A percentile compares a stretch with the other conserved stretches of the same genome.
These are phyloP conservation scores for Biscogniauxia marginata DNA, from an alignment of 2,329 filamentous ascomycete species.

Conservation along the genomic window DNA sequence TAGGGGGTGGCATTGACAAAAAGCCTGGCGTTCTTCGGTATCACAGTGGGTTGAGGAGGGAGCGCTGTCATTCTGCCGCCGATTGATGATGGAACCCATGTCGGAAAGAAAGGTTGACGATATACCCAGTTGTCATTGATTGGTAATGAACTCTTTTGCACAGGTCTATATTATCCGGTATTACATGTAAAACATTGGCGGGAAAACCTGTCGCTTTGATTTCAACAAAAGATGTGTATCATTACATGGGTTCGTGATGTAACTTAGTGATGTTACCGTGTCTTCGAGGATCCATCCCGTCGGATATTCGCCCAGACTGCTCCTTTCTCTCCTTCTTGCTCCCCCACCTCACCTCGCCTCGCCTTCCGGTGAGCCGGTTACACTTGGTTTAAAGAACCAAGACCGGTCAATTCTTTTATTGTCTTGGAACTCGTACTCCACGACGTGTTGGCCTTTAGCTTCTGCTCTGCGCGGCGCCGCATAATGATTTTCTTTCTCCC, in stretches of 20 bases:
- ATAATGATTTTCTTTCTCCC: neutral
- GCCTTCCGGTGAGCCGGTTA: neutral
- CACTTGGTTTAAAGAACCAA: neutral
- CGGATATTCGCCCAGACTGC: neutral
- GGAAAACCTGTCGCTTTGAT: neutral
- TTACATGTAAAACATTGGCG: too few relatives aligned
- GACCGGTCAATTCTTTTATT: neutral
- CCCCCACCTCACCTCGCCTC: too few relatives aligned
- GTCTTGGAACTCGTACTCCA: neutral
- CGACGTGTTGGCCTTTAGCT: neutral
- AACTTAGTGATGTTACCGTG: neutral
- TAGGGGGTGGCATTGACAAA: neutral
- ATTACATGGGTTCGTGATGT: neutral
- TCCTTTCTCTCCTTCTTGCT: neutral
- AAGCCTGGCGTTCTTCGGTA: slow-evolving; percentile 13
- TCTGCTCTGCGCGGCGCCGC: neutral
- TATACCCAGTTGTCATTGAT: slow-evolving; percentile 20
- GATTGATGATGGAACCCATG: slow-evolving; percentile 9
- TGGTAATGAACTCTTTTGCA: neutral
- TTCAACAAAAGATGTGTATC: neutral
- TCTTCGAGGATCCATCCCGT: neutral
- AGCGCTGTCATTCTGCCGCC: slow-evolving; percentile 9
- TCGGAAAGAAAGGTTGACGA: slow-evolving; percentile 12
- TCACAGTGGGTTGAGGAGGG: slow-evolving; percentile 9
- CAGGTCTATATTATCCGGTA: neutral